Evolutionary conservation across 202 grass and related monocot species (phyloP).

Genomic region (Schoenoplectus tabernaemontani): DNA sequence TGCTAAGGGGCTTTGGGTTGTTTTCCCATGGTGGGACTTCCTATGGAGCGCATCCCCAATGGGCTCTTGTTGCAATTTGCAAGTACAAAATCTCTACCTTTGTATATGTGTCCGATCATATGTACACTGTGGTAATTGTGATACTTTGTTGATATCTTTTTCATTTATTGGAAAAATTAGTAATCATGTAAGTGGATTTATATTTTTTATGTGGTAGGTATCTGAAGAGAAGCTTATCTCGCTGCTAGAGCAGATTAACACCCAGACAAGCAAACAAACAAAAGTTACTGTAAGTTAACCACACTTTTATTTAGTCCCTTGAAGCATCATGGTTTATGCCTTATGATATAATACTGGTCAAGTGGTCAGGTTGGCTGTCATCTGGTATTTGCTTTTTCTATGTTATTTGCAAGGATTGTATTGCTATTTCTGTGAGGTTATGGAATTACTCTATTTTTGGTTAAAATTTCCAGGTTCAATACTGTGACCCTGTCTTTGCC

Average conservation of each 20-base stretch:
- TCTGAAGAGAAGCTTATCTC: slow-evolving; percentile 96
- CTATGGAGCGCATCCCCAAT: background rate
- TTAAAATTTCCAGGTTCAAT: background rate
- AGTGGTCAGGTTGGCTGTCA: slow-evolving; percentile 16
- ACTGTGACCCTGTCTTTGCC: background rate
- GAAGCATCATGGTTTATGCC: background rate
- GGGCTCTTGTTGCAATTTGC: background rate
- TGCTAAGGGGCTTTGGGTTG: background rate
- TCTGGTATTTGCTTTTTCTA: background rate
- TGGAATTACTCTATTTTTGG: background rate
- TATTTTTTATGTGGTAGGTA: slow-evolving; percentile 42
- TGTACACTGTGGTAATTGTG: background rate
- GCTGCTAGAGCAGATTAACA: slow-evolving; percentile 75
- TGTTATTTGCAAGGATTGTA: background rate
- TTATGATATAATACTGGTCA: background rate
- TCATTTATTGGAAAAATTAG: background rate
- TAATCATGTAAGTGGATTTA: background rate
- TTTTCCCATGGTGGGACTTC: background rate
- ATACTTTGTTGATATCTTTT: background rate
- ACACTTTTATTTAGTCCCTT: background rate
- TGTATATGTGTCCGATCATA: background rate
- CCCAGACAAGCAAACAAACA: slow-evolving; percentile 70
- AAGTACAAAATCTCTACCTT: background rate
- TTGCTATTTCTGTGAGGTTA: background rate
- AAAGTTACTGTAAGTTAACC: slow-evolving; percentile 80